Evolutionary conservation across 1,139 yeast species (phyloP).

Genomic region (Geotrichum klebahnii): DNA sequence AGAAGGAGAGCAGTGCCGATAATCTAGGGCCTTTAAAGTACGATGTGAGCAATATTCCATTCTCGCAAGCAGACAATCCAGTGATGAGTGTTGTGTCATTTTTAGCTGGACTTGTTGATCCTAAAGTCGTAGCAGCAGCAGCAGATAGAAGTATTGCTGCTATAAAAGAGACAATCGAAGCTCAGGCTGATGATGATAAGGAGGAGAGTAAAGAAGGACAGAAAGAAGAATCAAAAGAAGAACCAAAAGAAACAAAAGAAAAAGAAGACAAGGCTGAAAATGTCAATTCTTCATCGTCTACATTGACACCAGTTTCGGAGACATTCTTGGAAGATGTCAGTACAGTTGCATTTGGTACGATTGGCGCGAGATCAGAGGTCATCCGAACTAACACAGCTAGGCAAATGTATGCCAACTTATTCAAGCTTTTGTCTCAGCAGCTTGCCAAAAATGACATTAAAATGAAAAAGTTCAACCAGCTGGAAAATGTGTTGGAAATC

Average conservation of each 20-base stretch:
- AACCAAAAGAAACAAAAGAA: constrained; percentile 21
- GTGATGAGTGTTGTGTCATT: constrained; percentile 86
- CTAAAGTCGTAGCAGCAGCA: constrained; percentile 84
- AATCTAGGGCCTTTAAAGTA: constrained; percentile 71
- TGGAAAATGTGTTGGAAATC: constrained; percentile 74
- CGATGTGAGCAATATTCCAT: constrained; percentile 73
- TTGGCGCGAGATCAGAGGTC: constrained; percentile 79
- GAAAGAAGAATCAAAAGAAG: constrained; percentile 15
- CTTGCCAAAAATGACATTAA: constrained; percentile 73
- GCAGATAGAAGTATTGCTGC: constrained; percentile 42
- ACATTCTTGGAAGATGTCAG: constrained; percentile 29
- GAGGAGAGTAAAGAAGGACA: constrained; percentile 16
- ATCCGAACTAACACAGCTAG: constrained; percentile 81
- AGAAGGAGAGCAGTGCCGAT: constrained; percentile 32
- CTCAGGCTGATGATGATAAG: constrained; percentile 29
- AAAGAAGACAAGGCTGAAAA: constrained; percentile 10
- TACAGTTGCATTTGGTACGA: constrained; percentile 38
- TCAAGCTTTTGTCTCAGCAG: constrained; percentile 71
- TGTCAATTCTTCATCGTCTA: not conserved
- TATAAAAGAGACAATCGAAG: constrained; percentile 45
- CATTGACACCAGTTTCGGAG: constrained; percentile 7
- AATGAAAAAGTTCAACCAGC: constrained; percentile 59
- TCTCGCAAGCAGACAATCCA: constrained; percentile 84
- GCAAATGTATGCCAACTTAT: constrained; percentile 47
- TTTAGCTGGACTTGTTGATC: constrained; percentile 79